Evolutionary conservation across 305 asterid genomes (phyloP), one percentile per base, ranked within the genome.

Genomic region (Coffea humblotiana): DNA sequence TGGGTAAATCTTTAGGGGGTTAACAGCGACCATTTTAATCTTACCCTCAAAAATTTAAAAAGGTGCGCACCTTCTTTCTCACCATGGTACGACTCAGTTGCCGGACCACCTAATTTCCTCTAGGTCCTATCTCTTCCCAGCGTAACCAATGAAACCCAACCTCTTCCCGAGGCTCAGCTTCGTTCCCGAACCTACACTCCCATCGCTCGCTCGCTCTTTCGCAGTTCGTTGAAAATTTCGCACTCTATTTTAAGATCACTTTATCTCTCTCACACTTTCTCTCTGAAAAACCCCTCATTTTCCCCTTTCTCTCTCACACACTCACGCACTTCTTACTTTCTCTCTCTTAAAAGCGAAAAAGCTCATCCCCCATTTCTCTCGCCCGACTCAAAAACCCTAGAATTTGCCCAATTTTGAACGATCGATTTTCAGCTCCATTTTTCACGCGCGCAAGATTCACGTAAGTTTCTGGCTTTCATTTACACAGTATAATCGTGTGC

Each of bases 311-410:
- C 64, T 71, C 81, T 71, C 77, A 56, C 77, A 32, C 68, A 72
- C 40, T 8, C 68, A 43, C 83, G 45, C 71, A 61, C 74, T 68
- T 3, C 8, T 18, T 43, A 15, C 37, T 68, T 49, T 82, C 80
- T 83, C 80, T 82, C 78, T 82, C 79, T 74, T 18, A 9, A 21
- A 60, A 72, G 51, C 47, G 21, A 29, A 71, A 45, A 72, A 27
- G 76, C 67, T 29, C 19, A 77, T 45, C 54, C 72, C 54, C 54
- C 72, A 27, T 72, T 29, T 21, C 74, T 78, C 81, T 80, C 77
- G 80, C 84, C 74, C 90, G 88, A 88, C 88, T 83, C 82, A 82
- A 85, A 32, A 87, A 89, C 90, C 89, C 88, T 87, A 86, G 87
- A 66, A 58, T 56, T 65, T 75, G 81, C 72, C 80, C 61, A 77